Conservation (phyloP, 2,329 filamentous ascomycete species). For the Cercospora berteroae region DNA sequence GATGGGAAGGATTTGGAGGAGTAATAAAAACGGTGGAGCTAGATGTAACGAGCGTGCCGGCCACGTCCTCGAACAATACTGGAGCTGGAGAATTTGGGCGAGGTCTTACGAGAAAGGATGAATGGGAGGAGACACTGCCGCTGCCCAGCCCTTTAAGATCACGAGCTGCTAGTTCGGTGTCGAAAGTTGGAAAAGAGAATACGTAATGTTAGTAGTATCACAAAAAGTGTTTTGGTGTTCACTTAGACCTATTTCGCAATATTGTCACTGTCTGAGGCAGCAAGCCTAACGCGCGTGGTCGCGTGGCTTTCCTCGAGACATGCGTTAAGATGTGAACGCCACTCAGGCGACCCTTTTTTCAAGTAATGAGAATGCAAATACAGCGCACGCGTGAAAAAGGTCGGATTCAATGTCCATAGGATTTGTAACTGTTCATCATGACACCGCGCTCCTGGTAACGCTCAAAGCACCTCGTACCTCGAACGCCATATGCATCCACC, state of each 20-base stretch:
- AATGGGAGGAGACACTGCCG: slow-evolving; percentile 11
- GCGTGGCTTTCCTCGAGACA: neutral
- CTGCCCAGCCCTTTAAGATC: neutral
- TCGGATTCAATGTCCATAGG: neutral
- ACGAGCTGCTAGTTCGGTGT: neutral
- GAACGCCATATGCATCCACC: slow-evolving; percentile 4
- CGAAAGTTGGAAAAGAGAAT: neutral
- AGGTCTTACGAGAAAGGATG: slow-evolving; percentile 17
- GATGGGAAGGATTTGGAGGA: slow-evolving; percentile 19
- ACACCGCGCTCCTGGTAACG: slow-evolving; percentile 6
- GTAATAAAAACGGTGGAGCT: slow-evolving; percentile 21
- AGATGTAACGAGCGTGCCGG: slow-evolving; percentile 15
- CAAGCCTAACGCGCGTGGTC: neutral
- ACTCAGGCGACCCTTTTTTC: neutral
- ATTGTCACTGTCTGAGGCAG: neutral
- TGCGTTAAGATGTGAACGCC: neutral
- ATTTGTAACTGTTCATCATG: neutral
- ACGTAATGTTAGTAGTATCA: neutral
- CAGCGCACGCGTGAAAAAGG: neutral
- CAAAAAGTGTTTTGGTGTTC: neutral
- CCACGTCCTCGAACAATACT: slow-evolving; percentile 1
- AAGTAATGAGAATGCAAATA: neutral
- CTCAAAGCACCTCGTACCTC: neutral
- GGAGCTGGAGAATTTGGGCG: slow-evolving; percentile 16
- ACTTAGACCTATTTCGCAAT: neutral